Evolutionary conservation across 164 flowering plant species (phyloP).

Genomic region (Taxillus chinensis): DNA sequence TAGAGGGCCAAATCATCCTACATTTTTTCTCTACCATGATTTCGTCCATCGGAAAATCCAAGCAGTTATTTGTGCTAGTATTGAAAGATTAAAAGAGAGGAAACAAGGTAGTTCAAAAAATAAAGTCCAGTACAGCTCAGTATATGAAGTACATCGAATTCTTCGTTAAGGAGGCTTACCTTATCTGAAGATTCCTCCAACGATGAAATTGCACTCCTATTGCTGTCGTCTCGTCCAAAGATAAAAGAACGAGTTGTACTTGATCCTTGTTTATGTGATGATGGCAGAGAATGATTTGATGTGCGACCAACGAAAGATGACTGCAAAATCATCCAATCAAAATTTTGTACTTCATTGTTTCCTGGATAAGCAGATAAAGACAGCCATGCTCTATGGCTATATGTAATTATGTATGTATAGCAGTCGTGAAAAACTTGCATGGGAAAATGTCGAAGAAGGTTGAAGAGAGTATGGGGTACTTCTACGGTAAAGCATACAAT

Average conservation of each 20-base stretch:
- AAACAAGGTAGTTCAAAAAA: not conserved
- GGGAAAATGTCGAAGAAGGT: too few relatives aligned
- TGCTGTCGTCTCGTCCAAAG: slow-evolving; percentile 79
- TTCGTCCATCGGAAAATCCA: too few relatives aligned
- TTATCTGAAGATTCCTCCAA: slow-evolving; percentile 45
- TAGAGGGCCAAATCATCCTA: too few relatives aligned
- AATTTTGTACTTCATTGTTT: not conserved
- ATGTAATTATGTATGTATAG: too few relatives aligned
- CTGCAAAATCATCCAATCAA: slow-evolving; percentile 28
- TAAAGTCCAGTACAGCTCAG: not conserved
- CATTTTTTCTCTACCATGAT: too few relatives aligned
- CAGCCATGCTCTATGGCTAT: too few relatives aligned
- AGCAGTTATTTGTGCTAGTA: too few relatives aligned
- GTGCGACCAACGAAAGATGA: slow-evolving; percentile 67
- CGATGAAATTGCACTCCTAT: slow-evolving; percentile 45
- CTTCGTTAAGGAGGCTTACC: slow-evolving; percentile 24
- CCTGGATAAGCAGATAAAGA: not conserved
- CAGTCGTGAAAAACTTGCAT: too few relatives aligned
- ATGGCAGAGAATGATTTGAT: slow-evolving; percentile 35
- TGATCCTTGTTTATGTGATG: slow-evolving; percentile 45
- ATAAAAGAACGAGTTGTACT: slow-evolving; percentile 45
- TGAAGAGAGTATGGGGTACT: too few relatives aligned
- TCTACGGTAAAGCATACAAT: not conserved
- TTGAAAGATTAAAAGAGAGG: not conserved
- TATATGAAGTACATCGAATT: not conserved